Base-by-base conservation (phyloP, 1,284 basidiomycete species). In the Ceratobasidium sp. region DNA sequence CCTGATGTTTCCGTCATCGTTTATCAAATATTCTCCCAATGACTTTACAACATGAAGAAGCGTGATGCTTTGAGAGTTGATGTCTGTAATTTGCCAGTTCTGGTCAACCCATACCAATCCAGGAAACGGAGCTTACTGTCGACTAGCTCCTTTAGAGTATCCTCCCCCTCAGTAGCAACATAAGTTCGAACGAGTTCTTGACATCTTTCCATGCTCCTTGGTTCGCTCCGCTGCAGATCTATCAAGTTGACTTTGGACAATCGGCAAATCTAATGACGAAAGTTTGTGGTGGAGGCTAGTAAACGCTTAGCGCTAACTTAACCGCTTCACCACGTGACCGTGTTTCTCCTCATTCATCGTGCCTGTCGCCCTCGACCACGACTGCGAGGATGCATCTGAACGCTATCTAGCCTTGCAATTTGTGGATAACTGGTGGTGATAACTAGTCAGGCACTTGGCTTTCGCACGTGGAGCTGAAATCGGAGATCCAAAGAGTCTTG, bases 21-120 rank as follows among this genome's bases (percentile, higher is more conserved):
- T 91, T 0, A 94, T 97, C 35, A 99, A 87, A 81, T 93, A 95
- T 80, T 94, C 92, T 42, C 94, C 95, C 0, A 98, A 87, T 26
- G 91, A 90, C 81, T 94, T 94, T 17, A 99, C 95, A n/a, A 99
- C 85, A 76, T 91, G 88, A 2, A 98, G 86, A 6, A 98, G 85
- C n/a, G 90, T 88, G 33, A 88, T 84, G 20, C 85, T 83, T 37
- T 90, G 90, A 76, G 84, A 85, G 28, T 89, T 88, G 79, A 96
- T 89, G 80, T 90, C 95, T 96, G 83, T 17, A 58, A 56, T 37
- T 45, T 45, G 11, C 13, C 13, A 45, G 53, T n/a, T 15, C 4
- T 53, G 45, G 65, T 69, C 56, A 58, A 63, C 47, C 65, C 76
- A 47, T 75, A 77, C 35, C 64, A 77, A 47, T 23, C 33, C 63